Conservation (phyloP, 2,329 filamentous ascomycete genomes). For the Trichothecium roseum region DNA sequence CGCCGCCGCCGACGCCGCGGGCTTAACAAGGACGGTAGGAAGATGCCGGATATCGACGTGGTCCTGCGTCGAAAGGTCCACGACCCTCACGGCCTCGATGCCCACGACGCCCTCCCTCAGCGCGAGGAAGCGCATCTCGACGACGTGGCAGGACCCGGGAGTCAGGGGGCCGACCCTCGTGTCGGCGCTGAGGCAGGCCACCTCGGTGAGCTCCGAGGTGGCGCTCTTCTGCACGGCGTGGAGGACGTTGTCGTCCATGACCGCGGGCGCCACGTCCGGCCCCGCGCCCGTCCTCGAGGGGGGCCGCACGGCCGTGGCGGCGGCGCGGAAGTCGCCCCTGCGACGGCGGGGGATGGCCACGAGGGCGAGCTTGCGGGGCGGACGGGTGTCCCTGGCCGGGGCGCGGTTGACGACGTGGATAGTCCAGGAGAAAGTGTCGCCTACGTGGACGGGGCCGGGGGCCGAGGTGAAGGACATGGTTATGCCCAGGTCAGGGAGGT, state of each 20-base stretch:
- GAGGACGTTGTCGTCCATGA: constrained; percentile 61
- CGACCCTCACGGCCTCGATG: constrained; percentile 62
- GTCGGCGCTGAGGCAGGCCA: constrained; percentile 68
- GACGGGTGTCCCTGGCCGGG: constrained; percentile 26
- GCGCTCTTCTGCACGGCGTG: constrained; percentile 62
- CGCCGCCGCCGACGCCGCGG: too few species aligned
- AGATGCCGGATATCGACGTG: constrained; percentile 68
- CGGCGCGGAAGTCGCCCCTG: constrained; percentile 42
- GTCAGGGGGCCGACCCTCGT: constrained; percentile 62
- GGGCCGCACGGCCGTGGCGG: constrained; percentile 44
- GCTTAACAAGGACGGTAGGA: constrained; percentile 53
- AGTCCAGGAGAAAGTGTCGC: constrained; percentile 60
- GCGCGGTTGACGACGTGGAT: constrained; percentile 69
- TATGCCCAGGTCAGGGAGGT: constrained; percentile 54
- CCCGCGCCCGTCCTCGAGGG: constrained; percentile 13
- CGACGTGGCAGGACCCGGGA: constrained; percentile 63
- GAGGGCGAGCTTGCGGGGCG: constrained; percentile 58
- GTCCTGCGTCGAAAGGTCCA: constrained; percentile 65
- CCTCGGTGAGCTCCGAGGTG: constrained; percentile 51
- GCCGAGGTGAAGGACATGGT: constrained; percentile 66
- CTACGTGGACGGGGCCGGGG: constrained; percentile 41
- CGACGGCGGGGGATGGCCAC: constrained; percentile 56
- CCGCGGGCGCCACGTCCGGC: constrained; percentile 48
- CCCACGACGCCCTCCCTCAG: constrained; percentile 55
- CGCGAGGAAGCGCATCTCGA: constrained; percentile 62